These are phyloP conservation scores for Fusarium scirpi DNA, from an alignment of 2,329 filamentous ascomycete species.

Conservation along the genomic window DNA sequence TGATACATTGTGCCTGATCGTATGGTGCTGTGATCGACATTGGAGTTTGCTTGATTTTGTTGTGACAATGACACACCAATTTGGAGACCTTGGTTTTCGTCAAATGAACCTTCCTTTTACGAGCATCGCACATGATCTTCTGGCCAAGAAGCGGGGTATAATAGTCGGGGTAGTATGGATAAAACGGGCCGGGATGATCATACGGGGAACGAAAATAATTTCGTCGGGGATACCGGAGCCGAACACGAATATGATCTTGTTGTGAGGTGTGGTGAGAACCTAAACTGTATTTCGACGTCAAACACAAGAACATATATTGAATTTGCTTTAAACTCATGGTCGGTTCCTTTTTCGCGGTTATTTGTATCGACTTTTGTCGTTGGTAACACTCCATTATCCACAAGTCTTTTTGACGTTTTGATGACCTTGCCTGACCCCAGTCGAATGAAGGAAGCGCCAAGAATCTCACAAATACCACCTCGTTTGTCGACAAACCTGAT, in stretches of 20 bases:
- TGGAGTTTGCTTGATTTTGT: not conserved
- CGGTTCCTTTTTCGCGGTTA: no score
- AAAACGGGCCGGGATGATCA: not conserved
- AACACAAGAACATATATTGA: no score
- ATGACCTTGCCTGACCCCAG: not conserved
- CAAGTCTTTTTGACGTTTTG: not conserved
- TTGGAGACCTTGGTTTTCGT: not conserved
- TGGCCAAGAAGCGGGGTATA: conserved; percentile 14
- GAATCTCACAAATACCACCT: not conserved
- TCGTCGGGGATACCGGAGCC: conserved; percentile 6
- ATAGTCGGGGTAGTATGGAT: not conserved
- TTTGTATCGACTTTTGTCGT: no score
- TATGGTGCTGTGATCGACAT: conserved; percentile 5
- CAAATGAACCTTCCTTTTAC: conserved; percentile 4
- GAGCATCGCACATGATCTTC: conserved; percentile 11
- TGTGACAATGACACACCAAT: conserved; percentile 12
- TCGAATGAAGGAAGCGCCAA: not conserved
- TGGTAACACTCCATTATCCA: not conserved
- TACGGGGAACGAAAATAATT: not conserved
- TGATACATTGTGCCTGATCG: not conserved
- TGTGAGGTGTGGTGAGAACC: not conserved
- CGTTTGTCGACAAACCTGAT: not conserved
- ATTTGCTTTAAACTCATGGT: no score
- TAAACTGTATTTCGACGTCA: not conserved
- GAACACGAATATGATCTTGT: not conserved